A percentile compares a stretch with the other conserved stretches of the same genome.
phyloP scores from a whole-genome alignment of 148 eudicot genomes.

The Vaccinium corymbosum region DNA sequence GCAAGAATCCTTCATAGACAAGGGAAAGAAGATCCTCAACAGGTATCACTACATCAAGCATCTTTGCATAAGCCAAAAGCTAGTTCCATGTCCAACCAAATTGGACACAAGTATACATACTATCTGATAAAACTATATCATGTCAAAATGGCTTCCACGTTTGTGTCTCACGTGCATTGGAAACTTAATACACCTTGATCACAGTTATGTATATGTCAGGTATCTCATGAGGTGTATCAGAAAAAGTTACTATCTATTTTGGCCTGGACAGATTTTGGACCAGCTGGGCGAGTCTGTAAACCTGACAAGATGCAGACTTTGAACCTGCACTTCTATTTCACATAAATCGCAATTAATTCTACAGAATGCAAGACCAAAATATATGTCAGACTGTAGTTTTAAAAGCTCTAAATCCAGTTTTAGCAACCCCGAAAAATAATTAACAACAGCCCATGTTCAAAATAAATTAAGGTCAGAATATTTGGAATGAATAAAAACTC shows the following conservation, averaged over 20 bases:
- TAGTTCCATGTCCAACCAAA: no score
- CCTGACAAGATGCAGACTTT: neutral
- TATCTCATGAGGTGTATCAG: neutral
- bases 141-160: neutral
- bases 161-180: neutral
- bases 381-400: neutral
- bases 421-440: neutral
- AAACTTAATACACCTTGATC: neutral
- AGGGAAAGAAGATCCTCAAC: neutral
- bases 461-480: no score
- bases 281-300: neutral
- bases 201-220: neutral
- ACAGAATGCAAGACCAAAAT: neutral
- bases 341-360: neutral
- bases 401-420: neutral
- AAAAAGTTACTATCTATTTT: neutral
- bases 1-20: neutral
- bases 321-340: neutral
- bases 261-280: neutral
- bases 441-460: neutral
- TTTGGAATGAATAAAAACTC: no score
- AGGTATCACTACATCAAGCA: neutral
- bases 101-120: neutral
- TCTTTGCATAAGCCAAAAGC: slow-evolving; percentile 7
- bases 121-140: neutral